A percentile compares a stretch with the other conserved stretches of the same genome.
Conservation (phyloP, 2,329 filamentous ascomycete genomes). For the Aspergillus thermomutatus region DNA sequence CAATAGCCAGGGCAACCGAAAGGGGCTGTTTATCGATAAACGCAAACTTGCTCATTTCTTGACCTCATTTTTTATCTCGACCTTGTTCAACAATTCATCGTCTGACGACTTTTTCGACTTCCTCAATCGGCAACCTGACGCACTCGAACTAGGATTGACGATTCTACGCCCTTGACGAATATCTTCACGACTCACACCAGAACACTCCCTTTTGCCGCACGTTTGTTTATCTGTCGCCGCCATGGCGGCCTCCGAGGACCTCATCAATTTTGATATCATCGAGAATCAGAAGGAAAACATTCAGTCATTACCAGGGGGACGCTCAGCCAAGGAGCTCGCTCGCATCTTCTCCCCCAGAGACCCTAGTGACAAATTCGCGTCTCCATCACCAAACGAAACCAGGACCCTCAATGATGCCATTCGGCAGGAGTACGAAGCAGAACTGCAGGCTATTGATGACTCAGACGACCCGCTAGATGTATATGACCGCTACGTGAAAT, state of each 20-base stretch:
- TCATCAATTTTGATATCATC: slow-evolving; percentile 77
- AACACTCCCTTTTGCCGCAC: background rate
- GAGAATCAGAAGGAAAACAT: slow-evolving; percentile 98
- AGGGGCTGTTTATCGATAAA: slow-evolving; percentile 38
- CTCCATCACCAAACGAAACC: slow-evolving; percentile 68
- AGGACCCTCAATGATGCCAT: slow-evolving; percentile 74
- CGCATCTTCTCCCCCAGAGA: slow-evolving; percentile 60
- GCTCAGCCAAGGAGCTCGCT: slow-evolving; percentile 85
- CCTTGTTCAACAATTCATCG: slow-evolving; percentile 52
- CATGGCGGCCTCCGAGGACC: slow-evolving; percentile 42
- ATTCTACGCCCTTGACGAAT: background rate
- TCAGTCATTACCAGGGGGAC: slow-evolving; percentile 79
- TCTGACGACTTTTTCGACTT: background rate
- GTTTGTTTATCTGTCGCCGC: slow-evolving; percentile 47
- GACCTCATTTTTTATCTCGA: background rate
- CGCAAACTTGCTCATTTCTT: background rate
- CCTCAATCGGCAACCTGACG: background rate
- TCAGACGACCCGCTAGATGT: slow-evolving; percentile 93
- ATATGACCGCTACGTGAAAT: slow-evolving; percentile 94
- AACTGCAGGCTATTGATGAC: slow-evolving; percentile 73
- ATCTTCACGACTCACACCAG: background rate
- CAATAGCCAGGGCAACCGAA: slow-evolving; percentile 29
- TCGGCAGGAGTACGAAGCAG: slow-evolving; percentile 80
- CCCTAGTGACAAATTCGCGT: slow-evolving; percentile 50
- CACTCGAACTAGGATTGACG: background rate